Base-by-base conservation (phyloP, 352 stramenopile genomes). In the Globisporangium emineosum region DNA sequence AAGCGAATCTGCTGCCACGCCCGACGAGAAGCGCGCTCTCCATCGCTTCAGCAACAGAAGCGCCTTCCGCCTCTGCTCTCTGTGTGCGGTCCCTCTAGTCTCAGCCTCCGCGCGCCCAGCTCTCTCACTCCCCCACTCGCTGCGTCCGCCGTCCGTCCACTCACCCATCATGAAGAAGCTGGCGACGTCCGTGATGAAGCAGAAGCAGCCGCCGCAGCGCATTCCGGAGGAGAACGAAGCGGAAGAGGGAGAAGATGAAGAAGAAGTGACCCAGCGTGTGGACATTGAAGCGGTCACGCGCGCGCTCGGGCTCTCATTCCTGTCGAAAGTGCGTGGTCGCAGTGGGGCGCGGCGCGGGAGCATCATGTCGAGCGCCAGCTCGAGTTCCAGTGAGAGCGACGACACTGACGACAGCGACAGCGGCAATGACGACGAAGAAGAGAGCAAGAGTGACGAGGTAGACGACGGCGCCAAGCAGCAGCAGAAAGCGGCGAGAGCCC, bases 201-300 rank as follows among this genome's bases (percentile, higher is more conserved):
- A 57, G 33, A 21, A 29, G 27, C 21, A 53, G n/a, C n/a, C n/a
- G 12, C 40, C 9, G 19, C 23, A 35, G 52, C 59, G 25, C 17
- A 65, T 51, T 25, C 17, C 25, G 9, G 52, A 53, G 17, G 30
- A 37, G 15, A 45, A 15, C 7, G 51, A 45, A 5, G 40, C 9
- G 6, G 45, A 15, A 2, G 32, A 43, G 9, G 27, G 50, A 47
- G 50, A 43, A 10, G 35, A 42, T 2, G 40, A 19, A 15, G 29
- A 8, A 2, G n/a, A n/a, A n/a, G n/a, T n/a, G n/a, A 37, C 5
- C n/a, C 37, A 57, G 40, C 42, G 37, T 17, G 61, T 66, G 37
- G 61, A 66, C 29, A 66, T 66, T 32, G 61, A 51, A 8, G 61
- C 61, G n/a, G 61, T 66, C 37, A 66, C 61, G 21, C 61, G 61